A percentile compares a stretch with the other conserved stretches of the same genome.
These are phyloP conservation scores for Mycosphaerella arachidis DNA, from an alignment of 2,329 filamentous ascomycete genomes.

Conservation along the genomic window DNA sequence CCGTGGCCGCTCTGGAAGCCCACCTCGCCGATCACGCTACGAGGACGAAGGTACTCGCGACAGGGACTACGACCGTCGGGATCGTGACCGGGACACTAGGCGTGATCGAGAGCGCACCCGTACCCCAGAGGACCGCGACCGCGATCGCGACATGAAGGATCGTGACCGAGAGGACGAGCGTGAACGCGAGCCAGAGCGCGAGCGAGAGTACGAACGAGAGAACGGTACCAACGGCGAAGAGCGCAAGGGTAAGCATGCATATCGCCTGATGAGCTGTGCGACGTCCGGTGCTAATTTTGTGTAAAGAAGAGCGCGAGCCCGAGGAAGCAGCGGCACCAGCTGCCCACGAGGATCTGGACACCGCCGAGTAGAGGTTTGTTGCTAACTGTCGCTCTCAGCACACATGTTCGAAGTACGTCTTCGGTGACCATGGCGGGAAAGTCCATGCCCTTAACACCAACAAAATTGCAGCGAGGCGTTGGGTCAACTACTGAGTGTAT, in stretches of 20 bases:
- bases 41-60: slow-evolving; percentile 70
- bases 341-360: slow-evolving; percentile 90
- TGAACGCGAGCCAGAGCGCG: slow-evolving; percentile 47
- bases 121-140: slow-evolving; percentile 57
- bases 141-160: slow-evolving; percentile 55
- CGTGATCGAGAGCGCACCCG: slow-evolving; percentile 58
- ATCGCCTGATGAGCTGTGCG: slow-evolving; percentile 3
- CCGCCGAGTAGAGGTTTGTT: slow-evolving; percentile 62
- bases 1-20: slow-evolving; percentile 55
- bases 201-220: slow-evolving; percentile 38
- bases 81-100: slow-evolving; percentile 48
- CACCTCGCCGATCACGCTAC: slow-evolving; percentile 57
- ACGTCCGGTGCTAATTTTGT: slow-evolving; percentile 25
- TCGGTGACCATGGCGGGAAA: neutral
- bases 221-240: slow-evolving; percentile 68
- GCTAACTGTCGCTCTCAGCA: neutral
- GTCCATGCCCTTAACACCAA: neutral
- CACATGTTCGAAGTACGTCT: neutral
- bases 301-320: slow-evolving; percentile 37
- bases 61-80: slow-evolving; percentile 55
- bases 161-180: slow-evolving; percentile 49
- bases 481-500: slow-evolving; percentile 4
- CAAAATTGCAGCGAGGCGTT: neutral
- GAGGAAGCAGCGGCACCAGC: slow-evolving; percentile 70
- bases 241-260: slow-evolving; percentile 68